Conservation (phyloP, 2,329 filamentous ascomycete species). For the Botrytis hyacinthi region DNA sequence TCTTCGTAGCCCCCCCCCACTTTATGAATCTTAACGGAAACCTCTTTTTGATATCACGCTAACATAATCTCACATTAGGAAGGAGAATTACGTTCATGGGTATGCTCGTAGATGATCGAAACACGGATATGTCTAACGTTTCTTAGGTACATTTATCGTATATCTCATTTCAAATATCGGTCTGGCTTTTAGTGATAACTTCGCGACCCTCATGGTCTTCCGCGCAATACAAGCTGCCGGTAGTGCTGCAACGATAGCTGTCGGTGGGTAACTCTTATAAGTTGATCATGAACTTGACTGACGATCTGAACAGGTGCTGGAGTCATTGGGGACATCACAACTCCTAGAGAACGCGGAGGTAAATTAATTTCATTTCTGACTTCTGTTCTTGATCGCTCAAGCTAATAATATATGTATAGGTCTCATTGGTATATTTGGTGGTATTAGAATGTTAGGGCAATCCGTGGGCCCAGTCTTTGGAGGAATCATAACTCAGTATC, state of each 20-base stretch:
- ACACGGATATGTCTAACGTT: neutral
- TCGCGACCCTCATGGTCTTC: slow-evolving; percentile 45
- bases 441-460: slow-evolving; percentile 26
- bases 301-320: slow-evolving; percentile 11
- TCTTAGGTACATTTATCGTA: slow-evolving; percentile 44
- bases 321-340: slow-evolving; percentile 16
- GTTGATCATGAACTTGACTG: neutral
- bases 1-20: neutral
- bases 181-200: slow-evolving; percentile 46
- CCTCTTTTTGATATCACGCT: neutral
- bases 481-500: slow-evolving; percentile 44
- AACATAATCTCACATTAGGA: neutral
- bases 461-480: slow-evolving; percentile 49
- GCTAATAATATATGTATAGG: neutral
- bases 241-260: slow-evolving; percentile 48
- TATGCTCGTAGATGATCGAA: slow-evolving; percentile 21
- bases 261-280: slow-evolving; percentile 46
- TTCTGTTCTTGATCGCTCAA: neutral
- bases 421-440: slow-evolving; percentile 5
- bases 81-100: slow-evolving; percentile 14
- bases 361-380: neutral
- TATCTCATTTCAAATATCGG: slow-evolving; percentile 49
- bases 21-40: neutral
- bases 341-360: slow-evolving; percentile 11
- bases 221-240: slow-evolving; percentile 48